Evolutionary conservation across 306 rosid species (phyloP).

Genomic region (Pueraria montana): DNA sequence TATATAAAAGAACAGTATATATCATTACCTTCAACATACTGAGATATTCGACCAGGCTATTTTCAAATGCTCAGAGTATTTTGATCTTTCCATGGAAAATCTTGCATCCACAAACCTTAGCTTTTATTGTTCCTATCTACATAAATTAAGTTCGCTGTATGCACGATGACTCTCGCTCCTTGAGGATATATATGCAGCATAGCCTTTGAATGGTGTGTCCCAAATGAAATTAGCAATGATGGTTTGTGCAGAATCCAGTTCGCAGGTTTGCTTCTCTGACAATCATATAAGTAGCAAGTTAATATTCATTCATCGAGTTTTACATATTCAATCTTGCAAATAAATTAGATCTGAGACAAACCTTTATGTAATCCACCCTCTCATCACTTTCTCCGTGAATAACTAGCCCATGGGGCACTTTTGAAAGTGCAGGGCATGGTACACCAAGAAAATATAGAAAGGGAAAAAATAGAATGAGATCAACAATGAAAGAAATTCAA

Average conservation of each 20-base stretch:
- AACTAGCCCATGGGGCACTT: slow-evolving; percentile 81
- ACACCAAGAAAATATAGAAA: slow-evolving; percentile 39
- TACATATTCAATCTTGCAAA: slow-evolving; percentile 20
- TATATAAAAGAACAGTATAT: slow-evolving; percentile 5
- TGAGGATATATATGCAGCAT: slow-evolving; percentile 92
- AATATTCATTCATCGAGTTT: slow-evolving; percentile 34
- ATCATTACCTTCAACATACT: slow-evolving; percentile 76
- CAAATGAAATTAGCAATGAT: slow-evolving; percentile 89
- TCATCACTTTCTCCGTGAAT: slow-evolving; percentile 96
- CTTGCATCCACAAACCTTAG: slow-evolving; percentile 99
- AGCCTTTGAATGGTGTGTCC: slow-evolving; percentile 98
- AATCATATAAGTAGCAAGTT: slow-evolving; percentile 37
- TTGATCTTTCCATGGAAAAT: slow-evolving; percentile 94
- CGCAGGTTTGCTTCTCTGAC: slow-evolving; percentile 81
- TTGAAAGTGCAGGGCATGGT: slow-evolving; percentile 85
- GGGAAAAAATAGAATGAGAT: slow-evolving; percentile 43
- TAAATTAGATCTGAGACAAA: slow-evolving; percentile 46
- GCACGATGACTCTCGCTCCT: slow-evolving; percentile 85
- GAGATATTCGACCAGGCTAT: slow-evolving; percentile 84
- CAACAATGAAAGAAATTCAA: slow-evolving; percentile 27
- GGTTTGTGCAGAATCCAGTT: slow-evolving; percentile 97
- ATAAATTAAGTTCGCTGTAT: slow-evolving; percentile 88
- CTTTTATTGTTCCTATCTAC: slow-evolving; percentile 98
- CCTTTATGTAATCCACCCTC: slow-evolving; percentile 86
- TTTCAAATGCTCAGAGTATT: slow-evolving; percentile 75